These are phyloP conservation scores for Exobasidium rhododendri DNA, from an alignment of 1,284 basidiomycete genomes.

Conservation along the genomic window DNA sequence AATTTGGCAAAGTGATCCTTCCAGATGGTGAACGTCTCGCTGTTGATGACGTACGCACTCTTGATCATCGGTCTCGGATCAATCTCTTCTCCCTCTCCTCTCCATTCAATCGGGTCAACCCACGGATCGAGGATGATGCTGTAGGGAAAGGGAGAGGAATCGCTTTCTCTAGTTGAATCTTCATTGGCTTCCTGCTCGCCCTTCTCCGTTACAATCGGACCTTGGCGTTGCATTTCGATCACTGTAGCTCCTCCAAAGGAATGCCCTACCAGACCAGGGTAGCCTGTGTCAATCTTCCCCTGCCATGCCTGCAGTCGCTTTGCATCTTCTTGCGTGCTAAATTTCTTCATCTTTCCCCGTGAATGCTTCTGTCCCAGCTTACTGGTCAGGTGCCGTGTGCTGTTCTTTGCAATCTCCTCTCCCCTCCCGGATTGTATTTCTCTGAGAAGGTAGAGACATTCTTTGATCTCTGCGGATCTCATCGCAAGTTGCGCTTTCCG, in stretches of 20 bases:
- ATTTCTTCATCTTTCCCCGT: neutral
- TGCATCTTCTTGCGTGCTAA: constrained; percentile 16
- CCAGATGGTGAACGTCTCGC: constrained; percentile 43
- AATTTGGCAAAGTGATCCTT: constrained; percentile 37
- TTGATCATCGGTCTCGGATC: constrained; percentile 17
- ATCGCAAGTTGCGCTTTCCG: constrained; percentile 59
- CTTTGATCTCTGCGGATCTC: constrained; percentile 57
- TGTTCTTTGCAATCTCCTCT: constrained; percentile 29
- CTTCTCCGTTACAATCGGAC: constrained; percentile 23
- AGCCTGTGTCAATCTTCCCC: constrained; percentile 37
- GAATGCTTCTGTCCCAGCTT: constrained; percentile 22
- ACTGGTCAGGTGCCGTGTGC: constrained; percentile 34
- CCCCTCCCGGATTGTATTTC: constrained; percentile 49
- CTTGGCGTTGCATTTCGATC: constrained; percentile 30
- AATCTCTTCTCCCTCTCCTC: neutral
- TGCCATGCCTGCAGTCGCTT: constrained; percentile 30
- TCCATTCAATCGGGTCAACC: constrained; percentile 34
- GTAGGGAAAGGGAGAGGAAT: constrained; percentile 10
- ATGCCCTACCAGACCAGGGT: constrained; percentile 38
- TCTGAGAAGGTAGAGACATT: constrained; percentile 54
- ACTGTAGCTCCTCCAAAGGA: constrained; percentile 52
- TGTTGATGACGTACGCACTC: constrained; percentile 44
- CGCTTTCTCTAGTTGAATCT: constrained; percentile 17
- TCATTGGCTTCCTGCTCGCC: constrained; percentile 7
- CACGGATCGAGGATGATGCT: constrained; percentile 16